Evolutionary conservation across 106 monocot genomes (phyloP), one percentile per base, ranked within the genome.

Genomic region (Alisma plantagoaquatica): DNA sequence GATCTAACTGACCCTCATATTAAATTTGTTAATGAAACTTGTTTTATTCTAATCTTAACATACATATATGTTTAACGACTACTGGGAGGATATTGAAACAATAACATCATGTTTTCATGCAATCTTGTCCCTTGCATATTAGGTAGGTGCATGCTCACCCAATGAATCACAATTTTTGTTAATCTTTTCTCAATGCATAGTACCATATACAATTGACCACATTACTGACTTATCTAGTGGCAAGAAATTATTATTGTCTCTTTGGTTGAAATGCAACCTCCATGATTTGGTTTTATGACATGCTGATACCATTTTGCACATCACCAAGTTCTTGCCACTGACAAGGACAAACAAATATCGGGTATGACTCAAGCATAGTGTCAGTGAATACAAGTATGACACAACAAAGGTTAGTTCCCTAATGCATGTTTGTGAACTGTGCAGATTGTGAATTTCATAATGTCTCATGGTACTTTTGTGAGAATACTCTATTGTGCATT

Each of bases 381-480:
- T 7, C 14, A 38, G 14, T 7, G 35, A 14, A 38, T 38, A 14
- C 14, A 38, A 7, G 6, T 38, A 38, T 38, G 9, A 6, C 14
- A 38, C 14, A 14, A 38, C 9, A 38, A 7, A 7, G 35, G 35
- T 14, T 7, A 38, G 35, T 38, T 14, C 14, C 6, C 14, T 38
- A 38, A 38, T n/a, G n/a, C 35, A 6, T 38, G 14, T 14, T 38
- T 38, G 9, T 38, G 35, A 38, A 7, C 9, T 38, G 14, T 54
- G 56, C 66, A 83, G 83, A 67, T 90, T 30, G 35, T 74, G 23
- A 61, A 83, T 46, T 83, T 84, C 2, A 90, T 90, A 53, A 65
- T 90, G 51, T 90, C 90, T 28, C 80, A 90, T 61, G 83, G 90
- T n/a, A 79, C 84, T 90, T 68, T 56, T 90, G 46, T 60, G 52